These are phyloP conservation scores for Aphanomyces cochlioides DNA, from an alignment of 352 stramenopile species.

Conservation along the genomic window DNA sequence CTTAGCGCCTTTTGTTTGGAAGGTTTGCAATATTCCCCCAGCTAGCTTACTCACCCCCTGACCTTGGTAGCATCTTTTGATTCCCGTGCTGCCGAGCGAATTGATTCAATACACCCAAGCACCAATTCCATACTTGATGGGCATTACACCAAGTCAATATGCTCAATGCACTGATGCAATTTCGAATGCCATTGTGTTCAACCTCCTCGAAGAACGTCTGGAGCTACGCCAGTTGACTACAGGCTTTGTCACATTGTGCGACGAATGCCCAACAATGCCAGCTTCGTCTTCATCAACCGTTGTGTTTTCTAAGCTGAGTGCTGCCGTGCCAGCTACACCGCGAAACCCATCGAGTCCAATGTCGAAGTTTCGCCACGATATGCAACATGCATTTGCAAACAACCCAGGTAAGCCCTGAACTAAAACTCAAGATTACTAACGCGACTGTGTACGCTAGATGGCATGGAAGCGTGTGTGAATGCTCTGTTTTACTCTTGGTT, in stretches of 20 bases:
- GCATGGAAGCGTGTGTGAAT: conserved; percentile 17
- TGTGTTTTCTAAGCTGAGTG: background rate
- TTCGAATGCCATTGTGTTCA: conserved; percentile 9
- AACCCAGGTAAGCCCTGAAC: conserved; percentile 3
- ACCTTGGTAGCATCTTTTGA: conserved; percentile 12
- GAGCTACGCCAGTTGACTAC: background rate
- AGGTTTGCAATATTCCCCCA: background rate
- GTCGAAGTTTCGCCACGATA: conserved; percentile 3
- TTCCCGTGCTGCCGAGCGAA: conserved; percentile 10
- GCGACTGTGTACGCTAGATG: background rate
- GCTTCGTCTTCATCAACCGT: background rate
- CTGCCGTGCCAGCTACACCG: background rate
- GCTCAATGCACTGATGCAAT: background rate
- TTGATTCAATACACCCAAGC: conserved; percentile 15
- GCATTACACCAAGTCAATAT: background rate
- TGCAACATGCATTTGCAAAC: conserved; percentile 11
- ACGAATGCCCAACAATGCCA: background rate
- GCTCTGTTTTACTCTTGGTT: conserved; percentile 13
- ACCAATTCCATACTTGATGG: conserved; percentile 19
- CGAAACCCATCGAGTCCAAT: background rate
- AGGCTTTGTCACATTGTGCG: conserved; percentile 9
- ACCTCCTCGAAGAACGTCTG: conserved; percentile 3
- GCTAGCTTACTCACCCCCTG: background rate
- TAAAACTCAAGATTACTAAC: background rate
- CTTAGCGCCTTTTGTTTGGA: conserved; percentile 13